These are phyloP conservation scores for Schwanniomyces sp. DNA, from an alignment of 805 yeast species.

Conservation along the genomic window DNA sequence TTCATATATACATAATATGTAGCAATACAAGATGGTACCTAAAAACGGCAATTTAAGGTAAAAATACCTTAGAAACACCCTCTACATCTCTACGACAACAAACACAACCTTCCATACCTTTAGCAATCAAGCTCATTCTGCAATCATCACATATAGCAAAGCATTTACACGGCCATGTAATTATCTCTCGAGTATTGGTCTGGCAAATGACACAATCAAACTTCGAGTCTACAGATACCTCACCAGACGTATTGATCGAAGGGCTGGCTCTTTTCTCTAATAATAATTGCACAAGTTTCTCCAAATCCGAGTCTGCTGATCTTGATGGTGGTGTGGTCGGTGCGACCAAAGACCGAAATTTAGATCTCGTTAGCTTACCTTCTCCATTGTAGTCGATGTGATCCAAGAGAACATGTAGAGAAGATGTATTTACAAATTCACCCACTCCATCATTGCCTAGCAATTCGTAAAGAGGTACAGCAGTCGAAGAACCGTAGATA, in stretches of 20 bases:
- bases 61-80: constrained; percentile 58
- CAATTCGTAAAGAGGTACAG: constrained; percentile 18
- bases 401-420: constrained; percentile 20
- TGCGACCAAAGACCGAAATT: constrained; percentile 11
- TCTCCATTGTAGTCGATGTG: constrained; percentile 21
- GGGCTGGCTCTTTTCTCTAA: constrained; percentile 5
- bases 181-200: constrained; percentile 66
- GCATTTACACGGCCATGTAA: constrained; percentile 93
- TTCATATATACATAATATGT: neutral
- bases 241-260: constrained; percentile 6
- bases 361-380: constrained; percentile 35
- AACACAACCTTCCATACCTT: constrained; percentile 78
- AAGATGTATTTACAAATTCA: constrained; percentile 19
- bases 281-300: constrained; percentile 11
- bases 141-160: constrained; percentile 86
- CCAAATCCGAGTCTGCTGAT: neutral
- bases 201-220: constrained; percentile 81
- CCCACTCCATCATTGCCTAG: constrained; percentile 22
- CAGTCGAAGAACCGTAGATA: neutral
- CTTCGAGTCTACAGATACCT: constrained; percentile 29
- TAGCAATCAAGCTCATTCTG: constrained; percentile 66
- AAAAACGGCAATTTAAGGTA: constrained; percentile 41
- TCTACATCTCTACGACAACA: constrained; percentile 79
- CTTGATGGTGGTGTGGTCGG: neutral
- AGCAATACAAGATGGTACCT: neutral